These are phyloP conservation scores for Phanerochaete sordida DNA, from an alignment of 768 basidiomycete species.

Conservation along the genomic window DNA sequence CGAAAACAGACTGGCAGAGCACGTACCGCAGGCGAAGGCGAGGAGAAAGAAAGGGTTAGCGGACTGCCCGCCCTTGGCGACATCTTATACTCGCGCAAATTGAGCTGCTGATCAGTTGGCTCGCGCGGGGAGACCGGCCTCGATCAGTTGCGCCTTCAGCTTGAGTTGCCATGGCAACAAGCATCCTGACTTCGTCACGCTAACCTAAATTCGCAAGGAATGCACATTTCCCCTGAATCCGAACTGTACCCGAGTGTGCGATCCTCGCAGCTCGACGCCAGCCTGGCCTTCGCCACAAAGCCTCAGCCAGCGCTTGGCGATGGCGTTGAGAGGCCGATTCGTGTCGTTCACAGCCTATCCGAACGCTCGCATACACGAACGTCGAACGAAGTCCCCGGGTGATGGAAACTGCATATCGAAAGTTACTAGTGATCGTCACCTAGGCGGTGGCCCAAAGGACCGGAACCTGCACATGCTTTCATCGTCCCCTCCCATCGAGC, in stretches of 20 bases:
- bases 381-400: no score
- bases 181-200: background rate
- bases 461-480: background rate
- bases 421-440: background rate
- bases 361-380: no score
- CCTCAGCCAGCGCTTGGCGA: background rate
- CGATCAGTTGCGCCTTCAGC: slow-evolving; percentile 2
- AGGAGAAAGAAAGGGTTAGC: slow-evolving; percentile 22
- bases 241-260: background rate
- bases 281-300: background rate
- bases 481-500: no score
- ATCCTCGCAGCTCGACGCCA: background rate
- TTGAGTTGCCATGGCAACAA: slow-evolving; percentile 4
- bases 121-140: slow-evolving; percentile 6
- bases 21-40: slow-evolving; percentile 3
- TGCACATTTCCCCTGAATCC: background rate
- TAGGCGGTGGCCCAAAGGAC: background rate
- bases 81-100: slow-evolving; percentile 4
- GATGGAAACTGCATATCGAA: background rate
- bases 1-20: no score
- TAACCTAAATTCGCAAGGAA: background rate
- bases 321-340: no score
- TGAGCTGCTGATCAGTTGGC: background rate
- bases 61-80: slow-evolving; percentile 2
- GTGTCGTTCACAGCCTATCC: no score